Base-by-base conservation (phyloP, 75 land plant species). In the Isoetes taiwanensis region DNA sequence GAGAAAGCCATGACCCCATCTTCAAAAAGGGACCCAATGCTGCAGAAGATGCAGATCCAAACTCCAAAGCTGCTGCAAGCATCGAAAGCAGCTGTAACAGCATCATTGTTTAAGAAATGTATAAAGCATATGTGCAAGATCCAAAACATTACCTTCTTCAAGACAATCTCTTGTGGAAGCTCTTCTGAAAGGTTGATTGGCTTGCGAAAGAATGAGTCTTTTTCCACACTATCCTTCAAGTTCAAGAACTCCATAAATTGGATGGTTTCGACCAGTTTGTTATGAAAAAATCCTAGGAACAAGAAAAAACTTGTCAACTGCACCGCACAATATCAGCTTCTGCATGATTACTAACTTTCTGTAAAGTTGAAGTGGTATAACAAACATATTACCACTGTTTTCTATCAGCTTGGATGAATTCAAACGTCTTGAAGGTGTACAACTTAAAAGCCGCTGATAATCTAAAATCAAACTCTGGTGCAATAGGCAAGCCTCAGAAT, bases 21-120 rank as follows among this genome's bases (percentile, higher is more conserved):
- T 94, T 94, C 73, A 94, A 56, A 30, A 94, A 59, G 25, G 94
- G 80, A 61, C 78, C 82, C 65, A 94, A 68, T 31, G 99, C 99
- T 62, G 86, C 84, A 35, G 99, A 86, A 66, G 80, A 77, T 68
- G 99, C 99, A 65, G 99, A 94, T 35, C 99, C 99, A 78, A 94
- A 94, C 71, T 94, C 99, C 54, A 94, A 54, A 5, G 99, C 78
- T 58, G 99, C 85, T 46, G 96, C 96, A 38, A 94, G 58, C 53
- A 94, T 63, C 39, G 99, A 96, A 66, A 94, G 91, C 34, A 94
- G 67, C 99, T 94, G 79, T 31, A 34, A 30, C 17, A 20, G 30
- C 23, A 39, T 17, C 9, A 37, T 37, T 37, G 14, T 10, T 10
- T n/a, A n/a, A n/a, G n/a, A n/a, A n/a, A n/a, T n/a, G n/a, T n/a